Evolutionary conservation across 768 basidiomycete species (phyloP).

Genomic region (Peribolospora kevripleyi): DNA sequence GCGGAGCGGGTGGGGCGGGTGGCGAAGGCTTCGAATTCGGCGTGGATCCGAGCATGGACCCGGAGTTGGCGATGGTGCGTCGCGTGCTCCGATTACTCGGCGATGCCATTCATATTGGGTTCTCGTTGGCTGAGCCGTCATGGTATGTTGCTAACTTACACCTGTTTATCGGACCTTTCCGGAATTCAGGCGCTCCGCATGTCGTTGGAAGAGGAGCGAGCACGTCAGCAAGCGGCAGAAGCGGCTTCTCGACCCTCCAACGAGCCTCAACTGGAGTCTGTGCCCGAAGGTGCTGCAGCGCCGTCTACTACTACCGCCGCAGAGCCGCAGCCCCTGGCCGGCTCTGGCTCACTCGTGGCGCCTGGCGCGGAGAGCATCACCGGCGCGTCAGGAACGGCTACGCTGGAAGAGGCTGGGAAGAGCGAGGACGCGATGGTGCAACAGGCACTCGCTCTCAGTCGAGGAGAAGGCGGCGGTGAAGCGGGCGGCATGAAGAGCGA

Average conservation of each 20-base stretch:
- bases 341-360: constrained; percentile 18
- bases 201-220: constrained; percentile 87
- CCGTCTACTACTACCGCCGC: constrained; percentile 19
- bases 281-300: constrained; percentile 25
- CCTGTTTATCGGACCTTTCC: background rate
- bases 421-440: constrained; percentile 59
- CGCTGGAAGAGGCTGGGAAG: constrained; percentile 23
- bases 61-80: constrained; percentile 81
- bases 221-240: constrained; percentile 25
- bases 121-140: background rate
- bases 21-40: constrained; percentile 53
- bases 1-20: constrained; percentile 25
- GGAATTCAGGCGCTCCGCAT: constrained; percentile 59
- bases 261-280: background rate
- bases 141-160: background rate
- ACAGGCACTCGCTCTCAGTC: constrained; percentile 44
- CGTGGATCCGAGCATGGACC: constrained; percentile 83
- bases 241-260: background rate
- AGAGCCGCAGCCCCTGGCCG: constrained; percentile 19
- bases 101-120: background rate
- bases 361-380: constrained; percentile 10
- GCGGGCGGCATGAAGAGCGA: constrained; percentile 27
- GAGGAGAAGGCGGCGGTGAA: constrained; percentile 7
- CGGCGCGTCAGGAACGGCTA: constrained; percentile 7
- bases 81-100: background rate